Conservation (phyloP, 257 asterid genomes). For the Salvia hispanica region DNA sequence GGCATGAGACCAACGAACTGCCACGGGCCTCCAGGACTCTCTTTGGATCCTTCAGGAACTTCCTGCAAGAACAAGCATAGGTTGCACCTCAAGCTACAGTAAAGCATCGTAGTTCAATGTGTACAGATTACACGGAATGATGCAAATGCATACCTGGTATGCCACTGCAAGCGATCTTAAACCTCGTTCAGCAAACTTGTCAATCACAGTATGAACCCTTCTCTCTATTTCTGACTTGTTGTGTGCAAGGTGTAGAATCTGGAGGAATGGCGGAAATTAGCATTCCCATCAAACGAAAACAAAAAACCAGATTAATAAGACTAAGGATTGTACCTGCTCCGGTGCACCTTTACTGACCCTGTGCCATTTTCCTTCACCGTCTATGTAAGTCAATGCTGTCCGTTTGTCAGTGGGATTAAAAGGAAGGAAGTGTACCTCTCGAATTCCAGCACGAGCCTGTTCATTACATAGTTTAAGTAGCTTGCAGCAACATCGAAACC, state of each 20-base stretch:
- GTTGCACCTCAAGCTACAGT: constrained; percentile 24
- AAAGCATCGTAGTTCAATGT: constrained; percentile 14
- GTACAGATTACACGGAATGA: not conserved
- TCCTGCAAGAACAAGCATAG: constrained; percentile 47
- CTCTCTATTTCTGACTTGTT: constrained; percentile 79
- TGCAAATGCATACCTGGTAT: constrained; percentile 61
- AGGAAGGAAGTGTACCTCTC: too few species aligned
- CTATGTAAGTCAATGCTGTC: too few species aligned
- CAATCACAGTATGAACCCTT: constrained; percentile 76
- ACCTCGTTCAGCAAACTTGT: constrained; percentile 93
- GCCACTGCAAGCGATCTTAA: constrained; percentile 90
- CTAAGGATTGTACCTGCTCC: not conserved
- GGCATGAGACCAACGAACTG: constrained; percentile 88
- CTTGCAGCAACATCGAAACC: too few species aligned
- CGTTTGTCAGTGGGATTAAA: too few species aligned
- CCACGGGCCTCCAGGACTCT: constrained; percentile 90
- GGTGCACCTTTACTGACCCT: too few species aligned
- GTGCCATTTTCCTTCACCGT: too few species aligned
- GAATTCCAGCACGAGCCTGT: too few species aligned
- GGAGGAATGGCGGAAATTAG: constrained; percentile 27
- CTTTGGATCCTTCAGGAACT: constrained; percentile 81
- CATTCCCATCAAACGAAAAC: not conserved
- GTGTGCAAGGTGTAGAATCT: constrained; percentile 83
- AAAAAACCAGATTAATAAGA: not conserved
- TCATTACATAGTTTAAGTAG: too few species aligned